Evolutionary conservation across 441 rosid genomes (phyloP).

Genomic region (Pelargonium cotyledonis): DNA sequence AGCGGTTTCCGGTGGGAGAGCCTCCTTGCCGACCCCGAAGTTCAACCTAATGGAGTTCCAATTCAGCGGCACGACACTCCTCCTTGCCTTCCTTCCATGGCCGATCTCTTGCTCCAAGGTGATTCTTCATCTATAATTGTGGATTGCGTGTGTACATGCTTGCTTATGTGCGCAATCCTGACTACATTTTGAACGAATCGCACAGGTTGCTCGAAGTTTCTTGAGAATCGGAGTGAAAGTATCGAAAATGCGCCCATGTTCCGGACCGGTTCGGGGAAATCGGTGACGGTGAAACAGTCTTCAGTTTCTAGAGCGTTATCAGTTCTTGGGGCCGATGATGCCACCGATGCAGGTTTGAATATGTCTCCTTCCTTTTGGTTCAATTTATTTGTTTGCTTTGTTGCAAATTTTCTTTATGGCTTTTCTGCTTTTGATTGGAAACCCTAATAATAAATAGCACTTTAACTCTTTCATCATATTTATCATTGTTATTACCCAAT

Average conservation of each 20-base stretch:
- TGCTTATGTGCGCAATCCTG: not conserved
- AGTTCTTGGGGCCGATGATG: slow-evolving; percentile 33
- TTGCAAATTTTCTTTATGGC: not conserved
- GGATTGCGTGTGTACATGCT: not conserved
- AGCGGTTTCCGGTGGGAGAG: slow-evolving; percentile 55
- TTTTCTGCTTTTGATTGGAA: not conserved
- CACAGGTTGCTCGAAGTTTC: slow-evolving; percentile 59
- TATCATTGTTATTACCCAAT: too few species aligned
- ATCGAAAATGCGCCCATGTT: slow-evolving; percentile 41
- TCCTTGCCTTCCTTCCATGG: slow-evolving; percentile 50
- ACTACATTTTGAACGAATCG: not conserved
- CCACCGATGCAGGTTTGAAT: slow-evolving; percentile 27
- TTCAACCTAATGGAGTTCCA: slow-evolving; percentile 19
- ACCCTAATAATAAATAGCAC: not conserved
- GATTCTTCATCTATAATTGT: not conserved
- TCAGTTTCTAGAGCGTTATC: slow-evolving; percentile 56
- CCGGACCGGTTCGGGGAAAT: slow-evolving; percentile 59
- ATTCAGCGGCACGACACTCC: slow-evolving; percentile 15
- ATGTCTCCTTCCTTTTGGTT: not conserved
- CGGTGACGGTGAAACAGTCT: slow-evolving; percentile 50
- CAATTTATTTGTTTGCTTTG: not conserved
- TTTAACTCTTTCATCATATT: too few species aligned
- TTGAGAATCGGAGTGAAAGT: slow-evolving; percentile 29
- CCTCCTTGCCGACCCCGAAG: slow-evolving; percentile 19
- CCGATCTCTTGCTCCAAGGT: slow-evolving; percentile 66